phyloP scores from a whole-genome alignment of 495 filamentous ascomycete species.

The Massariosphaeria phaeospora region DNA sequence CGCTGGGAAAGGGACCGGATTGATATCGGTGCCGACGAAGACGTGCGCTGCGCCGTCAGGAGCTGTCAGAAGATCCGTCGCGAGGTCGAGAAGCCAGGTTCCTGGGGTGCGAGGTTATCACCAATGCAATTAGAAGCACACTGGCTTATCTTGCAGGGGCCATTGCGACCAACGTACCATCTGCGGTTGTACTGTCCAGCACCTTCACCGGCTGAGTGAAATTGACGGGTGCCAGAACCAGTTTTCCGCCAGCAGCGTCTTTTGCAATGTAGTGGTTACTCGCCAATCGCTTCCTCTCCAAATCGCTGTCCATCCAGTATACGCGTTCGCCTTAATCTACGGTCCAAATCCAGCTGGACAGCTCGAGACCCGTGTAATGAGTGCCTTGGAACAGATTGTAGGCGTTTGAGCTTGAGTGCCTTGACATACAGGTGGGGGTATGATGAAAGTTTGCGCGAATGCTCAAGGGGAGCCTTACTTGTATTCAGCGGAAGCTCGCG shows the following conservation, averaged over 20 bases:
- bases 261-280: slow-evolving; percentile 4
- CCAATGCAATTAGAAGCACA: not conserved
- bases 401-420: too few relatives aligned
- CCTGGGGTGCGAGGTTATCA: not conserved
- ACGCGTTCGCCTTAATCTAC: not conserved
- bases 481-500: too few relatives aligned
- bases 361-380: too few relatives aligned
- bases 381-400: too few relatives aligned
- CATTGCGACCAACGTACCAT: not conserved
- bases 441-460: too few relatives aligned
- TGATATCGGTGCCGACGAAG: slow-evolving; percentile 3
- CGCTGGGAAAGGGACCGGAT: not conserved
- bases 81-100: not conserved
- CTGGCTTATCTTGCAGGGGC: too few relatives aligned
- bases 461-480: too few relatives aligned
- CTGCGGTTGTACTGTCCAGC: not conserved
- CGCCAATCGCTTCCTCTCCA: not conserved
- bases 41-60: not conserved
- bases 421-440: too few relatives aligned
- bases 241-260: not conserved
- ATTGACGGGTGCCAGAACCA: not conserved
- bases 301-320: slow-evolving; percentile 7
- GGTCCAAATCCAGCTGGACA: too few relatives aligned
- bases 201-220: not conserved
- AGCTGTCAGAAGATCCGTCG: not conserved